phyloP scores from a whole-genome alignment of 208 protist genomes.

The Trypanosoma theileri region DNA sequence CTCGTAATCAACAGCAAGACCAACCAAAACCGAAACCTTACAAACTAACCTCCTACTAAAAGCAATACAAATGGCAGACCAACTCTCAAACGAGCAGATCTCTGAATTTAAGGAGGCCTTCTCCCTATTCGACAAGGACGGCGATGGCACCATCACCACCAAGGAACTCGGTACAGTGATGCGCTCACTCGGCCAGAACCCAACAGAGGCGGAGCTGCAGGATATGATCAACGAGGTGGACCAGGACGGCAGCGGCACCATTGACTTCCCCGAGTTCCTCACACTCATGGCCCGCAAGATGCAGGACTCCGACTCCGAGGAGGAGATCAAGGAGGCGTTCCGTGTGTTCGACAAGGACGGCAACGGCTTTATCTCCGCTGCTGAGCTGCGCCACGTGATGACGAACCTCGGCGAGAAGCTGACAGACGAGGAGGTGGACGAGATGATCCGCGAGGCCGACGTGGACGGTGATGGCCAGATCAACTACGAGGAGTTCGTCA shows the following conservation, averaged over 20 bases:
- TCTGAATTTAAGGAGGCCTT: constrained; percentile 99
- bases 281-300: constrained; percentile 89
- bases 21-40: background rate
- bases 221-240: constrained; percentile 98
- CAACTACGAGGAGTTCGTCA: constrained; percentile 81
- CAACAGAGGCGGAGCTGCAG: constrained; percentile 93
- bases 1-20: background rate
- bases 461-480: constrained; percentile 85
- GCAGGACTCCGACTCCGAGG: constrained; percentile 91
- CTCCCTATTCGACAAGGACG: constrained; percentile 97
- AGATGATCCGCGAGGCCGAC: constrained; percentile 77
- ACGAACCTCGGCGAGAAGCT: constrained; percentile 95
- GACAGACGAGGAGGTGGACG: constrained; percentile 85
- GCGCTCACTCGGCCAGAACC: constrained; percentile 98
- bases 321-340: constrained; percentile 96
- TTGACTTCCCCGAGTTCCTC: constrained; percentile 96
- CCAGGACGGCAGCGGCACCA: constrained; percentile 92
- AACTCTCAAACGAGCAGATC: constrained; percentile 98
- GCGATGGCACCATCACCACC: constrained; percentile 95
- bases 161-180: constrained; percentile 99
- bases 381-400: constrained; percentile 94
- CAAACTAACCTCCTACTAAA: no score
- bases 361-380: constrained; percentile 93
- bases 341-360: constrained; percentile 96
- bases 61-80: constrained; percentile 52